phyloP scores from a whole-genome alignment of 345 rosid genomes.

The Pistacia vera region DNA sequence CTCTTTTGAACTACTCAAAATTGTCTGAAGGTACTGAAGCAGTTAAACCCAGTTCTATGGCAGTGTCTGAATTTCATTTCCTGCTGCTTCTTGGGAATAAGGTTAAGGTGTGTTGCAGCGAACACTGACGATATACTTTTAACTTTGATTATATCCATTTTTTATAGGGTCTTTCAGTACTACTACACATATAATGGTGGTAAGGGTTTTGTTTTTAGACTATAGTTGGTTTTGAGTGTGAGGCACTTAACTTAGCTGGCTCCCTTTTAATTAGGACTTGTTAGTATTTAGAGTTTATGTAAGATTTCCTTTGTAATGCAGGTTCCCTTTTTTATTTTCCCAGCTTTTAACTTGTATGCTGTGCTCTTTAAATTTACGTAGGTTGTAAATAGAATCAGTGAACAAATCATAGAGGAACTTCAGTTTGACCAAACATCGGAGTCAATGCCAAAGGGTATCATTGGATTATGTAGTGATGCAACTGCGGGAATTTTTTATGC shows the following conservation, averaged over 20 bases:
- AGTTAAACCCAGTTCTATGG: slow-evolving; percentile 85
- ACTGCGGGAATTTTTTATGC: slow-evolving; percentile 98
- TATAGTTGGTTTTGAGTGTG: neutral
- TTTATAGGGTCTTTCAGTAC: slow-evolving; percentile 9
- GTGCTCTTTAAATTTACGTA: slow-evolving; percentile 34
- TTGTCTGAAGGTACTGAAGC: slow-evolving; percentile 71
- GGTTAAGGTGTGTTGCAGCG: slow-evolving; percentile 80
- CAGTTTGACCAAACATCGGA: slow-evolving; percentile 91
- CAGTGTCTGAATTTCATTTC: slow-evolving; percentile 95
- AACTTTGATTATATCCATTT: neutral
- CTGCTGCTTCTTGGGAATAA: slow-evolving; percentile 91
- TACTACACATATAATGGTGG: neutral
- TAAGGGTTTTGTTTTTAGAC: neutral
- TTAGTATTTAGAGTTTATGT: neutral
- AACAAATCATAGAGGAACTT: slow-evolving; percentile 96
- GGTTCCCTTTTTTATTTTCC: neutral
- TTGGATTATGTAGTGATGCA: slow-evolving; percentile 96
- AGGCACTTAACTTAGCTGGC: neutral
- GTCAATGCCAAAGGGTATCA: slow-evolving; percentile 80
- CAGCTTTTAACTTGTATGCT: slow-evolving; percentile 13
- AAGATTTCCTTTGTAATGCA: slow-evolving; percentile 2
- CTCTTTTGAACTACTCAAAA: slow-evolving; percentile 81
- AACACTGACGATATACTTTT: slow-evolving; percentile 10
- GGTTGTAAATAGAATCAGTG: slow-evolving; percentile 98
- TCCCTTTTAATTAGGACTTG: neutral